phyloP scores from a whole-genome alignment of 129 eudicot species.

The Centaurea solstitialis region DNA sequence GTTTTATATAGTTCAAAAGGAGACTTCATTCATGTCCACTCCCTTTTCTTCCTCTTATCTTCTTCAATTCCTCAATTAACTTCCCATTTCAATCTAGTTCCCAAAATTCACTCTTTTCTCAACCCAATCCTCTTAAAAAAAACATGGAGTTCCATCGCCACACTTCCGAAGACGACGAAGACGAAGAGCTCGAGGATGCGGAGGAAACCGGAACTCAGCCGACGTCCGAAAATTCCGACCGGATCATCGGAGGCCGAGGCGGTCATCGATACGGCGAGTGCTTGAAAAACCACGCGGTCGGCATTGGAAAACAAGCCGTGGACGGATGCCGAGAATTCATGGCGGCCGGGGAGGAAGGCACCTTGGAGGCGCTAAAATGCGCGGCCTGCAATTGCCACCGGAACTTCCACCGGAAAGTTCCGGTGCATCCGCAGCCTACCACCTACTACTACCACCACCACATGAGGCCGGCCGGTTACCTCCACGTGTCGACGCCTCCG shows the following conservation, averaged over 20 bases:
- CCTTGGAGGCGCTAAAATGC: constrained; percentile 61
- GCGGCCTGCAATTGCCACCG: constrained; percentile 83
- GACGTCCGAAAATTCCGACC: constrained; percentile 24
- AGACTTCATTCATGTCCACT: background rate
- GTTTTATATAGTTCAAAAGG: background rate
- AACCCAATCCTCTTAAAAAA: background rate
- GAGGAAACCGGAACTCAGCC: constrained; percentile 27
- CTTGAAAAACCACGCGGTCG: constrained; percentile 65
- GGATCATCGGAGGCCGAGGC: background rate
- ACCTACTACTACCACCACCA: constrained; percentile 29
- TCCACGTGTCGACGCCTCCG: constrained; percentile 48
- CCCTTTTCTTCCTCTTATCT: constrained; percentile 4
- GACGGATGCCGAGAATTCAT: constrained; percentile 85
- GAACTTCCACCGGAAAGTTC: constrained; percentile 32
- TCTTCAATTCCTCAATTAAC: background rate
- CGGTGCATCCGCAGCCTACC: background rate
- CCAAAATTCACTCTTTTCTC: background rate
- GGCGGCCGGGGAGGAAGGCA: constrained; percentile 56
- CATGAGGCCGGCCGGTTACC: constrained; percentile 40
- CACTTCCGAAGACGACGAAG: constrained; percentile 23
- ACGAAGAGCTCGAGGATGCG: background rate
- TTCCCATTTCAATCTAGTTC: background rate
- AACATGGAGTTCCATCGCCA: constrained; percentile 4
- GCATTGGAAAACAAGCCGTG: constrained; percentile 48
- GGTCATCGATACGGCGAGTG: constrained; percentile 58